These are phyloP conservation scores for Penicillium pancosmium DNA, from an alignment of 495 filamentous ascomycete genomes.

Conservation along the genomic window DNA sequence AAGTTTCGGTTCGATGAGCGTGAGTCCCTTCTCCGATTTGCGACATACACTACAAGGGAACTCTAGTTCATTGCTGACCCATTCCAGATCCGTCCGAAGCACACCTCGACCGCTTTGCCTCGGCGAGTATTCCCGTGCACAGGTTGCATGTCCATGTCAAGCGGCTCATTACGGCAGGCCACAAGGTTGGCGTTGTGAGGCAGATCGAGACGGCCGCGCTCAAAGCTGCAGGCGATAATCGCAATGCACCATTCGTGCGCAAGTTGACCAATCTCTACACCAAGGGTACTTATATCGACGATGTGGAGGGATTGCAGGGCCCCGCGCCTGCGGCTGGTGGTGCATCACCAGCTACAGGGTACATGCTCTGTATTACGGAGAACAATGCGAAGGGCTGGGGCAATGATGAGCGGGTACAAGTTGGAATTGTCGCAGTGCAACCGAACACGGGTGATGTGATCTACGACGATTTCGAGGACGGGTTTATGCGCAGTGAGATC, in stretches of 20 bases:
- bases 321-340: slow-evolving; percentile 48
- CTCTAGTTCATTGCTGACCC: background rate
- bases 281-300: slow-evolving; percentile 97
- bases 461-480: slow-evolving; percentile 95
- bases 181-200: slow-evolving; percentile 94
- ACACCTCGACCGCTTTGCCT: slow-evolving; percentile 90
- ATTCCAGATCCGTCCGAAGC: slow-evolving; percentile 78
- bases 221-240: slow-evolving; percentile 94
- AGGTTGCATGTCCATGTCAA: slow-evolving; percentile 94
- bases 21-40: slow-evolving; percentile 27
- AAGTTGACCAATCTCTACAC: slow-evolving; percentile 97
- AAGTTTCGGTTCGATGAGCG: slow-evolving; percentile 94
- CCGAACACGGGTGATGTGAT: slow-evolving; percentile 95
- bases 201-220: slow-evolving; percentile 98
- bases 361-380: slow-evolving; percentile 92
- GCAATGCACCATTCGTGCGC: slow-evolving; percentile 87
- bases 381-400: slow-evolving; percentile 81
- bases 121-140: slow-evolving; percentile 92
- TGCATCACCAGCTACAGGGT: slow-evolving; percentile 76
- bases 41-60: background rate
- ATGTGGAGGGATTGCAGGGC: slow-evolving; percentile 77
- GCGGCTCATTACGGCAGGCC: slow-evolving; percentile 84
- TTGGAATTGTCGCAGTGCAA: slow-evolving; percentile 93
- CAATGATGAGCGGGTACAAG: slow-evolving; percentile 89
- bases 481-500: slow-evolving; percentile 97